phyloP scores from a whole-genome alignment of 768 basidiomycete genomes.

The Serendipita sp. region DNA sequence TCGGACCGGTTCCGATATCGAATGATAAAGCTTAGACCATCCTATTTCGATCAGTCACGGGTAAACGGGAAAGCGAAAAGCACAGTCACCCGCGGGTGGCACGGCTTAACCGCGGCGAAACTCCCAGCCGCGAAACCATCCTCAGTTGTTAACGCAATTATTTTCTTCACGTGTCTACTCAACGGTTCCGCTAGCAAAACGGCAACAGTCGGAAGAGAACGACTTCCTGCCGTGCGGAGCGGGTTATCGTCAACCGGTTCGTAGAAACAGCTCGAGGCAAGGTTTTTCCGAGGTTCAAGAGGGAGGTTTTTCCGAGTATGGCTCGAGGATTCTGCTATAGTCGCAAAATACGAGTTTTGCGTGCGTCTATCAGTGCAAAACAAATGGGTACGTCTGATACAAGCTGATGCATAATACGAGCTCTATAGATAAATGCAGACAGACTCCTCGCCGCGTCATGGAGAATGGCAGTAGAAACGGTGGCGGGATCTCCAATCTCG shows the following conservation, averaged over 20 bases:
- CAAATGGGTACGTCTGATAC: neutral
- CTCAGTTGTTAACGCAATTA: neutral
- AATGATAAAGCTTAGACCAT: neutral
- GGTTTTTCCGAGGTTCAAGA: neutral
- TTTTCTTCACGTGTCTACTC: neutral
- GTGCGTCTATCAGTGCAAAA: neutral
- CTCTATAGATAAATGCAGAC: neutral
- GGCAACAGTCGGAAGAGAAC: neutral
- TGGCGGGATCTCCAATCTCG: conserved; percentile 1
- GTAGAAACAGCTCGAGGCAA: neutral
- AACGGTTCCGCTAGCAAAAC: no score
- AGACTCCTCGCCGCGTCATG: neutral
- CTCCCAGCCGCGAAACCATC: neutral
- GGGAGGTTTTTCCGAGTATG: neutral
- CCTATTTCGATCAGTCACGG: neutral
- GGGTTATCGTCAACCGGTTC: neutral
- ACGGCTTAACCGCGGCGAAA: neutral
- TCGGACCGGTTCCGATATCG: neutral
- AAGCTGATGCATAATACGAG: neutral
- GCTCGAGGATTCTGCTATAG: neutral
- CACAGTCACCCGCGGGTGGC: neutral
- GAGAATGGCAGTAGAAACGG: neutral
- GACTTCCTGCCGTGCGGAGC: neutral
- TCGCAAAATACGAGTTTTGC: neutral
- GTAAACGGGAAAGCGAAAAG: neutral